These are phyloP conservation scores for Cardamine occulta DNA, from an alignment of 345 rosid species.

Conservation along the genomic window DNA sequence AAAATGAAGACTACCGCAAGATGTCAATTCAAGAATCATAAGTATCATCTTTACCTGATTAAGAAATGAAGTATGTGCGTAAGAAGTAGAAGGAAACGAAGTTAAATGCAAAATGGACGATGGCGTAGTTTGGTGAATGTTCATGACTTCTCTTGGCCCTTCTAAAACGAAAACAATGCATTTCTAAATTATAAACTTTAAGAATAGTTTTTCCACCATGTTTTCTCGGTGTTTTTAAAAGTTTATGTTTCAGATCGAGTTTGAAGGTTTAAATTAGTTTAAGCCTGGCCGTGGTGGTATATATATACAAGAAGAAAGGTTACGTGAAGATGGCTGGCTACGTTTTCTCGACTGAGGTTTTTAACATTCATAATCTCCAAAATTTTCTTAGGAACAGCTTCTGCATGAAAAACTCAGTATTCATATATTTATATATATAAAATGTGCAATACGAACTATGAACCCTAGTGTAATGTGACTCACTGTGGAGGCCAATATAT, in stretches of 20 bases:
- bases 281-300: background rate
- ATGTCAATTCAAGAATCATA: background rate
- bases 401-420: conserved; percentile 46
- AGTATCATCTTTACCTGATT: conserved; percentile 18
- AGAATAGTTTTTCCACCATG: too few species aligned
- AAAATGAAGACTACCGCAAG: background rate
- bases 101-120: background rate
- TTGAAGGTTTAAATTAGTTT: background rate
- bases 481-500: conserved; percentile 63
- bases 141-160: background rate
- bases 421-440: background rate
- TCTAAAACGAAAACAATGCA: too few species aligned
- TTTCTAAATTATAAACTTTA: too few species aligned
- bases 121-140: background rate
- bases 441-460: background rate
- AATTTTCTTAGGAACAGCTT: conserved; percentile 83
- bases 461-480: conserved; percentile 24
- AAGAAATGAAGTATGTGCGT: background rate
- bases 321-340: conserved; percentile 90
- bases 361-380: conserved; percentile 79
- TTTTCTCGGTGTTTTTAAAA: too few species aligned
- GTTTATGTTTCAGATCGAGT: too few species aligned
- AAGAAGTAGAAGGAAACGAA: background rate
- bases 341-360: conserved; percentile 74
- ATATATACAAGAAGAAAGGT: background rate